phyloP scores from a whole-genome alignment of 2,329 filamentous ascomycete genomes.

The Colletotrichum tanaceti region DNA sequence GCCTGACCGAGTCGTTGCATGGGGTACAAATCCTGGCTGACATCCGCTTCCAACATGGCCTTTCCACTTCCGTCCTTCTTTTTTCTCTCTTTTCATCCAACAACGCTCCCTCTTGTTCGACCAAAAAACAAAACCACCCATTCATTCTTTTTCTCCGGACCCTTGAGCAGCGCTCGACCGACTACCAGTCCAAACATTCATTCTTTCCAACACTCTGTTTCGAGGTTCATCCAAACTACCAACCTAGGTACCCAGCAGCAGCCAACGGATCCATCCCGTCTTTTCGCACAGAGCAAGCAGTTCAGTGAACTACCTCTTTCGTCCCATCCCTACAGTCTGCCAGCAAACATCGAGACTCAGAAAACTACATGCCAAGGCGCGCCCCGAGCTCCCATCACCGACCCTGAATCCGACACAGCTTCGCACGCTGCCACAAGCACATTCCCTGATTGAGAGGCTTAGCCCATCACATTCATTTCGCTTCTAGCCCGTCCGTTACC shows the following conservation, averaged over 20 bases:
- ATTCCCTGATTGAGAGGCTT: conserved; percentile 36
- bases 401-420: conserved; percentile 23
- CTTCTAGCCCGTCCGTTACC: conserved; percentile 35
- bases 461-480: conserved; percentile 38
- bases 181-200: conserved; percentile 36
- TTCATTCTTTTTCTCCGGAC: conserved; percentile 37
- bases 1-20: conserved; percentile 7
- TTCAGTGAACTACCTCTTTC: conserved; percentile 39
- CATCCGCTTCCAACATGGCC: conserved; percentile 30
- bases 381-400: conserved; percentile 34
- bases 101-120: conserved; percentile 40
- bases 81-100: conserved; percentile 30
- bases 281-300: conserved; percentile 27
- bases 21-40: conserved; percentile 37
- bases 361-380: conserved; percentile 30
- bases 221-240: conserved; percentile 31
- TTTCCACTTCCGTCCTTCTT: conserved; percentile 3
- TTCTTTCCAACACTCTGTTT: conserved; percentile 32
- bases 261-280: conserved; percentile 31
- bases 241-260: neutral
- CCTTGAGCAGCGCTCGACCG: conserved; percentile 40
- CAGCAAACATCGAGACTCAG: conserved; percentile 16
- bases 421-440: conserved; percentile 31
- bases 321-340: conserved; percentile 32
- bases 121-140: conserved; percentile 6